Evolutionary conservation across 768 basidiomycete species (phyloP).

Genomic region (Dacryopinax spathularia): DNA sequence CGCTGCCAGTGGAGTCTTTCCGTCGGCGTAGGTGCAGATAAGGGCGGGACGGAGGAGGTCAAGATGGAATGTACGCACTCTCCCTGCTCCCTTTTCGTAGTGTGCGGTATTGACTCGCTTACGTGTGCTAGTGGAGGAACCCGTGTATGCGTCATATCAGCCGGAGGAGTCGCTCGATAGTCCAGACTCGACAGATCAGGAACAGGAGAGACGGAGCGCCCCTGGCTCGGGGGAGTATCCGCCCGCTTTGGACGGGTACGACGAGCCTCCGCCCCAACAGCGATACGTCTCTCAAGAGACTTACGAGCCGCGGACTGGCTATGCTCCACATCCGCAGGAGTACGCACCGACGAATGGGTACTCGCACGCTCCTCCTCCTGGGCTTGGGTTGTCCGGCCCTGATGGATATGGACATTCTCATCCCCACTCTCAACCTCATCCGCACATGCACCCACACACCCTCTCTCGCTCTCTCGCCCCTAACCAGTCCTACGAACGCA

Average conservation of each 20-base stretch:
- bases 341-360: background rate
- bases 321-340: background rate
- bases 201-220: too few relatives aligned
- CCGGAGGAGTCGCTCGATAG: background rate
- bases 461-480: background rate
- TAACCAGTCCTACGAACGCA: background rate
- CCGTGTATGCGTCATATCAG: background rate
- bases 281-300: background rate
- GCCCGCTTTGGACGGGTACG: background rate
- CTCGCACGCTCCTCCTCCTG: background rate
- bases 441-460: background rate
- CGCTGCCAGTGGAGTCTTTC: background rate
- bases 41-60: slow-evolving; percentile 1
- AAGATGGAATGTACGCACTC: background rate
- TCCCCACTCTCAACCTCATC: background rate
- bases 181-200: background rate
- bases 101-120: background rate
- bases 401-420: background rate
- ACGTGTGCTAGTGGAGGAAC: background rate
- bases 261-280: background rate
- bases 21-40: background rate
- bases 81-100: too few relatives aligned
- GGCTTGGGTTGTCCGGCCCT: background rate
- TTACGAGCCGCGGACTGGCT: background rate
- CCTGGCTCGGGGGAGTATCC: too few relatives aligned